Conservation (phyloP, 2,329 filamentous ascomycete species). For the Lecanicillium sp. region DNA sequence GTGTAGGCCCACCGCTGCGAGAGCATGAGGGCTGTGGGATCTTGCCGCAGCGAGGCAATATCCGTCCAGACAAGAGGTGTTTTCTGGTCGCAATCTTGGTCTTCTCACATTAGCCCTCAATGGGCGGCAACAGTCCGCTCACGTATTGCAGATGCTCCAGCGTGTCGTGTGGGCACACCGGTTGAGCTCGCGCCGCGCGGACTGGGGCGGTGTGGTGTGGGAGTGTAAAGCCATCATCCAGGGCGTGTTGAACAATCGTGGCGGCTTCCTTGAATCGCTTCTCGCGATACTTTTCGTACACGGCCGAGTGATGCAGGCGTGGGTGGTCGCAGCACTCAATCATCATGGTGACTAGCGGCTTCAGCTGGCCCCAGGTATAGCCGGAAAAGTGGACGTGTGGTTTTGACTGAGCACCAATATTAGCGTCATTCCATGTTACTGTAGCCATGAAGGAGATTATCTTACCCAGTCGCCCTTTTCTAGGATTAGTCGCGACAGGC, state of each 20-base stretch:
- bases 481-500: conserved; percentile 79
- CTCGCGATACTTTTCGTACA: conserved; percentile 89
- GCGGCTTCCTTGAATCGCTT: conserved; percentile 82
- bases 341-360: conserved; percentile 68
- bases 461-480: conserved; percentile 91
- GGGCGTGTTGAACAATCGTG: conserved; percentile 67
- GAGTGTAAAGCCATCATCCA: conserved; percentile 52
- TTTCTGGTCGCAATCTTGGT: background rate
- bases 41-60: background rate
- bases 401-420: conserved; percentile 53
- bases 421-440: conserved; percentile 23
- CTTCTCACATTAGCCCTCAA: conserved; percentile 22
- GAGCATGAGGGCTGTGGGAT: background rate
- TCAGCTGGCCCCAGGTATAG: conserved; percentile 81
- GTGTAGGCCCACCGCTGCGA: background rate
- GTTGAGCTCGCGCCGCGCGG: conserved; percentile 17
- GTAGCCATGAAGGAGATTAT: background rate
- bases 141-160: conserved; percentile 18
- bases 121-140: conserved; percentile 22
- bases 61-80: background rate
- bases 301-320: conserved; percentile 71
- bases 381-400: conserved; percentile 88
- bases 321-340: conserved; percentile 82
- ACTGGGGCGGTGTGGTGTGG: conserved; percentile 33
- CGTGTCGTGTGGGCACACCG: conserved; percentile 14